Evolutionary conservation across 768 basidiomycete genomes (phyloP), one percentile per base, ranked within the genome.

Genomic region (Exsudoporus frostii): DNA sequence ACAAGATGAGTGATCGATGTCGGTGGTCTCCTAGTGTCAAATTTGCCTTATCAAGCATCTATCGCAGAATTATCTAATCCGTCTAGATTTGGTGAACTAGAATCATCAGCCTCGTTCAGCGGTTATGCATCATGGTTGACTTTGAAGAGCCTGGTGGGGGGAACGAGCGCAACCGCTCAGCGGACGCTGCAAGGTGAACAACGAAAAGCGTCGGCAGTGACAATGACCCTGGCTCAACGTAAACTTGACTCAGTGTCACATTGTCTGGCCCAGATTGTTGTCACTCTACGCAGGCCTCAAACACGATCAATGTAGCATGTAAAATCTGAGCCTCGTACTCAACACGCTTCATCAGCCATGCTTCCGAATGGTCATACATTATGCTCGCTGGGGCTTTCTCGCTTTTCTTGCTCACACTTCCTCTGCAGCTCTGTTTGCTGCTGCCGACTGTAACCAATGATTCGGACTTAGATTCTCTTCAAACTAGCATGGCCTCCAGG

Each of bases 1-100:
- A 38, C 39, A n/a, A 54, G 54, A 59, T 52, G 54, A 51, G 27
- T 47, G 55, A 70, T 70, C 70, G 66, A 71, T 71, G 56, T 56
- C 13, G 13, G 17, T 32, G 30, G 34, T 33, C 57, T 51, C 48
- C 40, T 51, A 41, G 44, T 50, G 48, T 59, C 51, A 47, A 41
- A 36, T 50, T 54, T 61, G 38, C 53, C 40, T 56, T 50, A 62
- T 64, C 63, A 66, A 55, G 47, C 29, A 19, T 20, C 9, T 43
- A 54, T 59, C 27, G 27, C 10, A n/a, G 10, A 43, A 61, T 71
- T 58, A 67, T 55, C 58, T 68, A 67, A 69, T 64, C 60, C 15
- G 34, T 34, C 56, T 48, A 8, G 20, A 62, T 58, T 38, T 50
- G 41, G 51, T 38, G 36, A n/a, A 8, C 44, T 49, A 20, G 40